phyloP scores from a whole-genome alignment of 2,329 filamentous ascomycete species.

The Cordyceps javanica region DNA sequence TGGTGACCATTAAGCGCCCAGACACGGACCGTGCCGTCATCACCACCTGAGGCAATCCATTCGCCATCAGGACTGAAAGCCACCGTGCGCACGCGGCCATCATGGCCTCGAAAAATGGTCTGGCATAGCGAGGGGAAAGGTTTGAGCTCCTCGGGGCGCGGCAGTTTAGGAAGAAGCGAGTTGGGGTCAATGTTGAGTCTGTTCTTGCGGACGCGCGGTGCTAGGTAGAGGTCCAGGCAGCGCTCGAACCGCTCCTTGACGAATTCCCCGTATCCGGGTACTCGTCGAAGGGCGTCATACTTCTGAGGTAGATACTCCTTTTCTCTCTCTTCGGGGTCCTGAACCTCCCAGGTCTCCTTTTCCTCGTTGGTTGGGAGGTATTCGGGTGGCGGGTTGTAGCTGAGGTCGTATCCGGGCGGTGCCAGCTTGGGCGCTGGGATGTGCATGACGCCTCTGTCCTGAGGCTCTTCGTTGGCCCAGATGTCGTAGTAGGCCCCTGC shows the following conservation, averaged over 20 bases:
- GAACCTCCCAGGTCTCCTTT: conserved; percentile 74
- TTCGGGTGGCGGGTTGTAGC: conserved; percentile 92
- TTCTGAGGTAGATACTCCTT: conserved; percentile 81
- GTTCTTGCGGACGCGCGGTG: conserved; percentile 85
- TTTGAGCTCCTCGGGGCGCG: conserved; percentile 85
- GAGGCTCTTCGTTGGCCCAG: conserved; percentile 86
- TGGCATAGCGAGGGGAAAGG: conserved; percentile 91
- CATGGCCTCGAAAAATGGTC: conserved; percentile 80
- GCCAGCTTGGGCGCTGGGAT: conserved; percentile 89
- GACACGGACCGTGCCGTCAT: conserved; percentile 85
- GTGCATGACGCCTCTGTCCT: conserved; percentile 84
- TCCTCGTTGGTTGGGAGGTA: conserved; percentile 86
- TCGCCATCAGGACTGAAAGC: conserved; percentile 79
- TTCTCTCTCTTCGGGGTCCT: conserved; percentile 84
- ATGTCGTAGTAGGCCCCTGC: conserved; percentile 76
- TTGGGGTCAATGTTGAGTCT: conserved; percentile 95
- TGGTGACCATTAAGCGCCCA: conserved; percentile 90
- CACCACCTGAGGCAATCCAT: conserved; percentile 85
- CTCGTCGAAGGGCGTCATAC: conserved; percentile 78
- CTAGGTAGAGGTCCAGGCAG: conserved; percentile 90
- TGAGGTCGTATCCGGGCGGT: conserved; percentile 89
- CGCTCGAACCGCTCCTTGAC: conserved; percentile 96
- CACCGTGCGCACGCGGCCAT: conserved; percentile 78
- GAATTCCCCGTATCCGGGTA: conserved; percentile 83
- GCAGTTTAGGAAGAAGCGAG: conserved; percentile 86